Conservation (phyloP, 192 early-diverging fungal genomes). For the Helicostylum pulchrum region DNA sequence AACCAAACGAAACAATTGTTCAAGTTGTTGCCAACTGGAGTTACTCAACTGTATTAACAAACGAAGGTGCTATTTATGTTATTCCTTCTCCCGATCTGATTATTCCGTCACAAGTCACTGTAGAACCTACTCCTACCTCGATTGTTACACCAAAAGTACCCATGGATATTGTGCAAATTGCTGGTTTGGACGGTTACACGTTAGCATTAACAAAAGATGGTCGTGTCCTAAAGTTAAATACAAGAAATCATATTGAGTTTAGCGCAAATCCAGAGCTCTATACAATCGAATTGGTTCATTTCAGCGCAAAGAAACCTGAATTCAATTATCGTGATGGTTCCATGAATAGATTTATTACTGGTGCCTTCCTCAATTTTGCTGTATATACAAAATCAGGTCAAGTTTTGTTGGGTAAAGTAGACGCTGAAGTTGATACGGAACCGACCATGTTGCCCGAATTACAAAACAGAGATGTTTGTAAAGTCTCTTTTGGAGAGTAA, state of each 20-base stretch:
- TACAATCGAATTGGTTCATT: conserved; percentile 2
- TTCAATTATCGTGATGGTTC: neutral
- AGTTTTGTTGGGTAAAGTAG: conserved; percentile 8
- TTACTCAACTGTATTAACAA: conserved; percentile 21
- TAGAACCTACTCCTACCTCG: neutral
- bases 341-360: conserved; percentile 11
- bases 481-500: conserved; percentile 29
- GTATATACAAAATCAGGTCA: conserved; percentile 16
- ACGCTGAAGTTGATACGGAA: neutral
- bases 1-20: neutral
- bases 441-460: neutral
- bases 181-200: conserved; percentile 7
- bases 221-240: conserved; percentile 11
- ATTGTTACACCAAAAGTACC: neutral
- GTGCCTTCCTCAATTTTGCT: conserved; percentile 18
- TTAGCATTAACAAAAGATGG: conserved; percentile 16
- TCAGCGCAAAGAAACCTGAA: conserved; percentile 9
- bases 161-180: conserved; percentile 10
- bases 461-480: conserved; percentile 15
- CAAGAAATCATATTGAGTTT: neutral
- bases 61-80: conserved; percentile 11
- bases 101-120: neutral
- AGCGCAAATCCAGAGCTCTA: neutral
- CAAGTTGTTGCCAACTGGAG: conserved; percentile 32
- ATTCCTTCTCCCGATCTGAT: conserved; percentile 14